These are phyloP conservation scores for Desmodesmus armatus DNA, from an alignment of 139 green algal species.

Conservation along the genomic window DNA sequence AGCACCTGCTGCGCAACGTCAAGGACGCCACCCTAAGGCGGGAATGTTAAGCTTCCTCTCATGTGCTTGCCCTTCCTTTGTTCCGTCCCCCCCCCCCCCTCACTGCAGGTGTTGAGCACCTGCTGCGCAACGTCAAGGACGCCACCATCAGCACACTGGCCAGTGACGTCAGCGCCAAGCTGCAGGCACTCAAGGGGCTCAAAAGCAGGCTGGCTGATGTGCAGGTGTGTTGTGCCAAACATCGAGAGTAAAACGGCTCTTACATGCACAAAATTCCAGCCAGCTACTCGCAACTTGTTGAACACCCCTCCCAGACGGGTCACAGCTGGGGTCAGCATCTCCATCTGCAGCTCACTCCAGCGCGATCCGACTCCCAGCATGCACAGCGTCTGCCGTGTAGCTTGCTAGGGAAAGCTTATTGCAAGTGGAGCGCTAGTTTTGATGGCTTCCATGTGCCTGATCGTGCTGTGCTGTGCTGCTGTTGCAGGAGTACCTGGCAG, in stretches of 20 bases:
- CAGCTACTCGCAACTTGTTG: too few relatives aligned
- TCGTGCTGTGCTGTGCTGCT: conserved; percentile 47
- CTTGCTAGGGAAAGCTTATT: too few relatives aligned
- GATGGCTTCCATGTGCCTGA: not conserved
- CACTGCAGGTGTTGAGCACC: conserved; percentile 97
- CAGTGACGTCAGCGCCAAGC: conserved; percentile 75
- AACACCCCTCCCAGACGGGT: too few relatives aligned
- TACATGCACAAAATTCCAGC: too few relatives aligned
- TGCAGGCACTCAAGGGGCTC: conserved; percentile 73
- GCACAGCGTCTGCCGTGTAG: too few relatives aligned
- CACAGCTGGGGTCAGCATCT: too few relatives aligned
- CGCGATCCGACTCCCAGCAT: too few relatives aligned
- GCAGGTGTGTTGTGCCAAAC: too few relatives aligned
- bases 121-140: conserved; percentile 96
- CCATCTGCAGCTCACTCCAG: too few relatives aligned
- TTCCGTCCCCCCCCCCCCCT: not conserved
- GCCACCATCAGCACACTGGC: conserved; percentile 90
- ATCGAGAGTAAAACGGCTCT: too few relatives aligned
- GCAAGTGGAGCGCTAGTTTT: too few relatives aligned
- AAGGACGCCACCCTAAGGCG: conserved; percentile 90
- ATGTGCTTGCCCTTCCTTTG: not conserved
- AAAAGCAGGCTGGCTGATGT: conserved; percentile 74
- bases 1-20: conserved; percentile 98
- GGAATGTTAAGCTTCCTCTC: not conserved
- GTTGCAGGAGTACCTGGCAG: conserved; percentile 91